These are phyloP conservation scores for Amauroascus verrucosus DNA, from an alignment of 2,329 filamentous ascomycete genomes.

Conservation along the genomic window DNA sequence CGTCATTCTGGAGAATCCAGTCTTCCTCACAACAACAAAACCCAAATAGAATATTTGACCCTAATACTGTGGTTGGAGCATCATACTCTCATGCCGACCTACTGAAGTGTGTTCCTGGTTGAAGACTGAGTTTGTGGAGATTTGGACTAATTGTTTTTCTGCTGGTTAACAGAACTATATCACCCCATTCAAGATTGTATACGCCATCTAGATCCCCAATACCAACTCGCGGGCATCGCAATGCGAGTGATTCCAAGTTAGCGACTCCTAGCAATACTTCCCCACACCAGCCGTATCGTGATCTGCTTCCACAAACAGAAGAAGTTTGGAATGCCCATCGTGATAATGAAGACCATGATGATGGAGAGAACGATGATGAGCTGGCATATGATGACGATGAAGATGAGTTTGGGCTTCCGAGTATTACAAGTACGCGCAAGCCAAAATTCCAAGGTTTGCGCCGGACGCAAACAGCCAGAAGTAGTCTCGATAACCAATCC, in stretches of 20 bases:
- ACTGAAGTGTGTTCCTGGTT: constrained; percentile 58
- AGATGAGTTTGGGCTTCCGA: constrained; percentile 90
- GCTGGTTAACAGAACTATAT: constrained; percentile 22
- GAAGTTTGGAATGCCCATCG: constrained; percentile 72
- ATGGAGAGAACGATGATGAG: constrained; percentile 54
- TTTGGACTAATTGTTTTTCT: constrained; percentile 6
- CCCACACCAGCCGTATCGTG: constrained; percentile 64
- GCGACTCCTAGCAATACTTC: constrained; percentile 35
- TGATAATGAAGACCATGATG: constrained; percentile 44
- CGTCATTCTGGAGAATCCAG: constrained; percentile 73
- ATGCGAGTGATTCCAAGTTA: constrained; percentile 41
- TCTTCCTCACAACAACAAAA: constrained; percentile 42
- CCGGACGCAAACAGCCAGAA: neutral
- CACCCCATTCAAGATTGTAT: constrained; percentile 53
- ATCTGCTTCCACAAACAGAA: constrained; percentile 69
- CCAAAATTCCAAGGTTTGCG: constrained; percentile 33
- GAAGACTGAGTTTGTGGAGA: neutral
- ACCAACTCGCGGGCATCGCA: constrained; percentile 17
- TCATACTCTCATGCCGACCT: constrained; percentile 95
- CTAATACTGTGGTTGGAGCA: constrained; percentile 74
- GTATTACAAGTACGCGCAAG: constrained; percentile 80
- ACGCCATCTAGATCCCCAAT: constrained; percentile 56
- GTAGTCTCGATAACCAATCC: neutral
- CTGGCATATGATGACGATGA: constrained; percentile 77
- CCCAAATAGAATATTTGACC: constrained; percentile 49